Conservation (phyloP, 805 yeast genomes). For the Lachancea dasiensis region DNA sequence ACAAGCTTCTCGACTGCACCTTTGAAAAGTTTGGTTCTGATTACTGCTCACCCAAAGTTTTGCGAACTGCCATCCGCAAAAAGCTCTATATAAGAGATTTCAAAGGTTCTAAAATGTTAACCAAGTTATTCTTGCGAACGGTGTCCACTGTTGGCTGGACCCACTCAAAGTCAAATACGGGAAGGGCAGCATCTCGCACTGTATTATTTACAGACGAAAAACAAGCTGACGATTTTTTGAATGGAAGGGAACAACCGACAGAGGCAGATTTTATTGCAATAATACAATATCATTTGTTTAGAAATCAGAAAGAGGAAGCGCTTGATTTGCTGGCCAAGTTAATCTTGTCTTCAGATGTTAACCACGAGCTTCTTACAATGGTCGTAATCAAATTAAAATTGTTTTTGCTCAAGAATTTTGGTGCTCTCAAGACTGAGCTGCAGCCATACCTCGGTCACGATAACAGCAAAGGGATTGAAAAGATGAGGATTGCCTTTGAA, state of each 20-base stretch:
- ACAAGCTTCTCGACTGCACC: conserved; percentile 29
- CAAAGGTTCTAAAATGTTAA: conserved; percentile 32
- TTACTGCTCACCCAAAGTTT: conserved; percentile 35
- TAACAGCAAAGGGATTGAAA: conserved; percentile 8
- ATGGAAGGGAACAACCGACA: conserved; percentile 24
- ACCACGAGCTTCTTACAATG: conserved; percentile 14
- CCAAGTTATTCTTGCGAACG: conserved; percentile 24
- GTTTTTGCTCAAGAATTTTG: conserved; percentile 21
- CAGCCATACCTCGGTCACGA: conserved; percentile 10
- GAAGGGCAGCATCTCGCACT: too few species aligned
- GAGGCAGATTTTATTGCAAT: conserved; percentile 25
- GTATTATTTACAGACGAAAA: conserved; percentile 23
- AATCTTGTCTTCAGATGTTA: conserved; percentile 16
- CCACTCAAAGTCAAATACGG: too few species aligned
- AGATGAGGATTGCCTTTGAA: conserved; percentile 13
- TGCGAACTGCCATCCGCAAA: conserved; percentile 32
- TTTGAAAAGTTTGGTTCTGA: conserved; percentile 24
- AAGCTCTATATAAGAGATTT: conserved; percentile 27
- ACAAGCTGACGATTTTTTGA: conserved; percentile 28
- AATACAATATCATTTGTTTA: conserved; percentile 22
- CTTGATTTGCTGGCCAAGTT: conserved; percentile 24
- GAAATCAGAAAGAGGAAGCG: conserved; percentile 13
- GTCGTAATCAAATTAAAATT: conserved; percentile 23
- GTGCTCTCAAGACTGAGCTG: conserved; percentile 18
- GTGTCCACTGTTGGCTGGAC: conserved; percentile 25